Percentiles rank a stretch among this genome's conserved stretches.
Evolutionary conservation across 1,139 yeast species (phyloP).

Genomic region (Diutina scorzettiae): DNA sequence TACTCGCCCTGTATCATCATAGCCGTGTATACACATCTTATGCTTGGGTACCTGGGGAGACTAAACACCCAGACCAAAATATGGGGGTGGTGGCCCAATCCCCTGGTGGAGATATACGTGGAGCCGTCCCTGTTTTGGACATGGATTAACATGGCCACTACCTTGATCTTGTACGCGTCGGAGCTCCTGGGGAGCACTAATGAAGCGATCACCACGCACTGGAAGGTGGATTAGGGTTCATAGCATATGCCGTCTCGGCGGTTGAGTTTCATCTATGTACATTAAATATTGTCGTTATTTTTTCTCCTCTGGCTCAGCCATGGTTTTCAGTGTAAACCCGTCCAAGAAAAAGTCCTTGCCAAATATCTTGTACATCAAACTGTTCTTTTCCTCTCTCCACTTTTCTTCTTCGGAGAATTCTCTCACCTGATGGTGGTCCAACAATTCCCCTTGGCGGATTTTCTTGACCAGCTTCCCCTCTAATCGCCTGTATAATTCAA

Average conservation of each 20-base stretch:
- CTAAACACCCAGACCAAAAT: conserved; percentile 46
- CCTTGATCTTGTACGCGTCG: conserved; percentile 65
- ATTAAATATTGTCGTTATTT: background rate
- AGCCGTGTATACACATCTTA: conserved; percentile 87
- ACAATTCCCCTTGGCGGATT: conserved; percentile 30
- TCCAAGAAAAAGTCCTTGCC: conserved; percentile 35
- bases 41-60: conserved; percentile 81
- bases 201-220: conserved; percentile 18
- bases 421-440: conserved; percentile 19
- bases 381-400: conserved; percentile 27
- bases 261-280: background rate
- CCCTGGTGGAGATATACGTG: conserved; percentile 26
- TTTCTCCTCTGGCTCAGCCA: conserved; percentile 12
- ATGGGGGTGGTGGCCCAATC: conserved; percentile 41
- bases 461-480: conserved; percentile 33
- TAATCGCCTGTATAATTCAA: conserved; percentile 25
- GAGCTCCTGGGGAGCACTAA: conserved; percentile 41
- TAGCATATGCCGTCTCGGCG: too few relatives aligned
- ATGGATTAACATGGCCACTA: conserved; percentile 81
- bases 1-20: conserved; percentile 90
- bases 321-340: conserved; percentile 34
- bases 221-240: conserved; percentile 15
- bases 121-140: conserved; percentile 94
- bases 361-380: conserved; percentile 27
- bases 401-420: conserved; percentile 30